Conservation (phyloP, 495 filamentous ascomycete species). For the Podospora australis region DNA sequence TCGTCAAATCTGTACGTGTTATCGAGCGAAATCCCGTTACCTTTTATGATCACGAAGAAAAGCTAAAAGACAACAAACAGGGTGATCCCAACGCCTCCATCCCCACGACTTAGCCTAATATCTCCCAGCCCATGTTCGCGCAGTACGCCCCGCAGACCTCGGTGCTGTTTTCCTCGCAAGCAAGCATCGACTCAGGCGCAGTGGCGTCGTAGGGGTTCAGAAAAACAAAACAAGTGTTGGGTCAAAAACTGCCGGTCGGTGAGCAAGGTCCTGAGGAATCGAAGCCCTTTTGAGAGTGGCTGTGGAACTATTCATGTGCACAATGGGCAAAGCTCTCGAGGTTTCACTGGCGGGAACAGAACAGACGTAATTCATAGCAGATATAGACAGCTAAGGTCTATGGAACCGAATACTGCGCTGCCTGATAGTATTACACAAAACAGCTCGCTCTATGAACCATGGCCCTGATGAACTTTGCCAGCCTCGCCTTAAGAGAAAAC, state of each 20-base stretch:
- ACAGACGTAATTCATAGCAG: no score
- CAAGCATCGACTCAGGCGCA: conserved; percentile 56
- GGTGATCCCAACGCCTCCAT: conserved; percentile 94
- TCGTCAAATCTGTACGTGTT: no score
- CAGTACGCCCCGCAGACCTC: conserved; percentile 62
- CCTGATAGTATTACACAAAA: not conserved
- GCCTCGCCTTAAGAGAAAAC: not conserved
- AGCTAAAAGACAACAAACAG: conserved; percentile 31
- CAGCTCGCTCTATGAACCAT: not conserved
- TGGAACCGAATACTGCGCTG: not conserved
- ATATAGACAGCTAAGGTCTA: no score
- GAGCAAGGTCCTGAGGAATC: no score
- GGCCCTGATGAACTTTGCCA: not conserved
- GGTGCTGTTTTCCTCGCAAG: conserved; percentile 78
- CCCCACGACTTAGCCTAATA: conserved; percentile 83
- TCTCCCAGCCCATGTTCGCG: conserved; percentile 85
- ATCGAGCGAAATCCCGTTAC: no score
- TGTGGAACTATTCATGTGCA: no score
- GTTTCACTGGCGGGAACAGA: no score
- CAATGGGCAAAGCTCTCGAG: no score
- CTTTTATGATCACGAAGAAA: not conserved
- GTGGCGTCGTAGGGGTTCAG: conserved; percentile 66
- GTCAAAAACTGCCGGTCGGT: conserved; percentile 75
- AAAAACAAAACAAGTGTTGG: conserved; percentile 74
- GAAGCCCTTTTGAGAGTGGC: no score